Evolutionary conservation across 129 eudicot species (phyloP), one percentile per base, ranked within the genome.

Genomic region (Lonicera japonica): DNA sequence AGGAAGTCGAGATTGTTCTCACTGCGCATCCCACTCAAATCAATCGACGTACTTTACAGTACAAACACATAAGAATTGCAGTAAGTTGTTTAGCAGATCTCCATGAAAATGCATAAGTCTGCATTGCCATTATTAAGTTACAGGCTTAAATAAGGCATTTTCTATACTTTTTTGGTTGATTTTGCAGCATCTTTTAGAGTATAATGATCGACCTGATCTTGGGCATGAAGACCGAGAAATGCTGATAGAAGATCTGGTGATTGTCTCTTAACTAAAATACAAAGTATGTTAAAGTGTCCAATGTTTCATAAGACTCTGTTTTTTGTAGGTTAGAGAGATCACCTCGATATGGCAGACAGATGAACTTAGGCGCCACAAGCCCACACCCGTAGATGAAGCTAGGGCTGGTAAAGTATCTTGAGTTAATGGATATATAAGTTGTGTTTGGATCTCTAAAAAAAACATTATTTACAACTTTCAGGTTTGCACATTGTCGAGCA

Each of bases 1-100:
- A 91, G 98, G 90, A 47, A 64, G 96, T 91, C 56, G 98, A 91
- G 71, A 91, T 91, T 67, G 98, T 91, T 58, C 95, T 91, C 74
- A 91, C 98, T 64, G 98, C 98, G 63, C 98, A 91, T 73, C 98
- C 98, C 64, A 91, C 98, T 14, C 98, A 91, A 75, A 91, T 91
- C 29, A 91, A 91, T 70, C 71, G 98, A 21, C 90, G 98, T 56
- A 91, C 98, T 55, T 80, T 91, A 66, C 98, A 91, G 67, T 91
- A 84, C 69, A 91, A 91, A 56, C 95, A 87, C 73, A 78, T 87
- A n/a, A 80, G 95, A 74, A 80, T 91, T 67, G 88, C 98, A 46
- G 98, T 91, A 82, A 72, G 87, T 50, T 67, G 70, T 55, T 45
- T 52, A 14, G 40, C 25, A 39, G 51, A 25, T 39, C 15, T 46